These are phyloP conservation scores for Ceratocystis albifundus DNA, from an alignment of 2,329 filamentous ascomycete genomes.

Conservation along the genomic window DNA sequence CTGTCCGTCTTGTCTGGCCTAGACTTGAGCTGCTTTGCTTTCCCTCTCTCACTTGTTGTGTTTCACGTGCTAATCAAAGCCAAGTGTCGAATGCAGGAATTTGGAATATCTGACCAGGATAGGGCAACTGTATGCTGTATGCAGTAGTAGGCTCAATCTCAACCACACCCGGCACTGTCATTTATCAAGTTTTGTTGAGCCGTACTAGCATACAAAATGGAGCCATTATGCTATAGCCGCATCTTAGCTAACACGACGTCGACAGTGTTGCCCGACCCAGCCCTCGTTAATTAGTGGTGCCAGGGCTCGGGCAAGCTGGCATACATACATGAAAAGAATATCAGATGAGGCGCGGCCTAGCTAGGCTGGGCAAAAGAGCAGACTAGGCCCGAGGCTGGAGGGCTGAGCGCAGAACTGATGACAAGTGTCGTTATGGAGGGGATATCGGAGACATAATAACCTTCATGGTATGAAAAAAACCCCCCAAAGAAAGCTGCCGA, in stretches of 20 bases:
- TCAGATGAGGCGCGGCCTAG: neutral
- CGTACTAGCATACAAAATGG: neutral
- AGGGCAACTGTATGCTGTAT: no score
- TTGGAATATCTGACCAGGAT: neutral
- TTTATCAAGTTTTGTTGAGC: neutral
- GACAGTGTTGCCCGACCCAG: neutral
- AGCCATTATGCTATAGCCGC: constrained; percentile 2
- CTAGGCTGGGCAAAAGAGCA: neutral
- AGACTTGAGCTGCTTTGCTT: neutral
- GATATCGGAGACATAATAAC: neutral
- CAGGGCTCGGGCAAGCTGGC: neutral
- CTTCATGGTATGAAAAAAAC: neutral
- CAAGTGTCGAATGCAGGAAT: neutral
- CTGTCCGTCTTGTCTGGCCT: neutral
- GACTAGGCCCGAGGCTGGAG: neutral
- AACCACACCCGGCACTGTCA: neutral
- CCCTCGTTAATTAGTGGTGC: neutral
- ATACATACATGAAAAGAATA: neutral
- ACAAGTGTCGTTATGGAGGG: neutral
- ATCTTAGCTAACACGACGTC: neutral
- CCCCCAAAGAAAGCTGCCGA: neutral
- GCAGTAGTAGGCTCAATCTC: neutral
- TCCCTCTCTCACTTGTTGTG: neutral
- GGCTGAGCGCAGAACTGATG: neutral
- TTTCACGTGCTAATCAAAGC: neutral